Evolutionary conservation across 2,329 filamentous ascomycete genomes (phyloP).

Genomic region (Scedosporium dehoogii): DNA sequence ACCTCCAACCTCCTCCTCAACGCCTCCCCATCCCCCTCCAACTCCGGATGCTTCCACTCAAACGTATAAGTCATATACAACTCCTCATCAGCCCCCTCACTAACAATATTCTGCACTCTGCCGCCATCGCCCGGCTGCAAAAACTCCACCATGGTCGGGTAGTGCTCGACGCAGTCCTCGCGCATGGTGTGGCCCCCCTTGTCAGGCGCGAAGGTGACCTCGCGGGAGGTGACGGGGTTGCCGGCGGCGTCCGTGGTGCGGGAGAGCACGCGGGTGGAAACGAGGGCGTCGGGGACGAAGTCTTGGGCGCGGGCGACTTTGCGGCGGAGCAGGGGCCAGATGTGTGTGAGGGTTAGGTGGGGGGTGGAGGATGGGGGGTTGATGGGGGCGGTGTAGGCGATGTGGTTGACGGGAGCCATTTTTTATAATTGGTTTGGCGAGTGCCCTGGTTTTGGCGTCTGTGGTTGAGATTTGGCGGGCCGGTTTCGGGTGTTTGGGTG

Average conservation of each 20-base stretch:
- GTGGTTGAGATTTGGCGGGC: neutral
- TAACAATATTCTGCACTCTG: slow-evolving; percentile 23
- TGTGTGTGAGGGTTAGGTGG: slow-evolving; percentile 14
- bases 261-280: slow-evolving; percentile 8
- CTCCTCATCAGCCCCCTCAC: slow-evolving; percentile 17
- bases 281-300: slow-evolving; percentile 18
- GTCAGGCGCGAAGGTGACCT: slow-evolving; percentile 19
- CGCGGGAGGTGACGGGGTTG: slow-evolving; percentile 10
- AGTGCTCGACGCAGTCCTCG: slow-evolving; percentile 21
- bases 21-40: slow-evolving; percentile 10
- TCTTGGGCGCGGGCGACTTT: slow-evolving; percentile 18
- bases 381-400: slow-evolving; percentile 19
- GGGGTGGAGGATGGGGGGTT: slow-evolving; percentile 16
- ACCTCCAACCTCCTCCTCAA: slow-evolving; percentile 16
- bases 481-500: neutral
- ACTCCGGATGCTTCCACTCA: slow-evolving; percentile 22
- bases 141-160: slow-evolving; percentile 23
- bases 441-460: neutral
- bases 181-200: slow-evolving; percentile 10
- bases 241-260: neutral
- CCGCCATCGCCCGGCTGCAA: slow-evolving; percentile 22
- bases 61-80: slow-evolving; percentile 24
- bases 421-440: neutral
- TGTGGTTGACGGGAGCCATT: slow-evolving; percentile 3
- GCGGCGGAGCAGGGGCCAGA: slow-evolving; percentile 19